phyloP scores from a whole-genome alignment of 1,284 basidiomycete genomes.

The Boletus albobrunnescens region DNA sequence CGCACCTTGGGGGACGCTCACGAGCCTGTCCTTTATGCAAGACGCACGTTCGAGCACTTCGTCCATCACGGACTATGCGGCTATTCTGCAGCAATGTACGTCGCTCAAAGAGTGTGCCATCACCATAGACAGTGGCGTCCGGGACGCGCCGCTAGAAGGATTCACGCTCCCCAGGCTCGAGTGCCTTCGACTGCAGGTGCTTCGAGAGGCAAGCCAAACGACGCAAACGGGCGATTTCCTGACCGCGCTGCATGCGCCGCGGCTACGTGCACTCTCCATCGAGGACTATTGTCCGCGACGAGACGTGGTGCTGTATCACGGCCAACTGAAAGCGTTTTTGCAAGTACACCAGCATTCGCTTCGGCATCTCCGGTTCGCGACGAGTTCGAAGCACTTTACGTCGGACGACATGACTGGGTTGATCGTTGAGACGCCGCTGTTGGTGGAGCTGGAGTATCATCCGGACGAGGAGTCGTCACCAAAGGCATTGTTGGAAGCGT shows the following conservation, averaged over 20 bases:
- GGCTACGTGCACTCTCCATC: conserved; percentile 16
- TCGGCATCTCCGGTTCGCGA: conserved; percentile 16
- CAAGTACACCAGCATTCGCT: conserved; percentile 13
- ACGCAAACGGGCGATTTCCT: conserved; percentile 21
- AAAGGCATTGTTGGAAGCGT: conserved; percentile 11
- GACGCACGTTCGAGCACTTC: conserved; percentile 22
- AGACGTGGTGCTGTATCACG: conserved; percentile 19
- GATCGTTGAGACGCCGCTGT: conserved; percentile 16
- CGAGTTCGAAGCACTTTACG: conserved; percentile 19
- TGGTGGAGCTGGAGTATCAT: conserved; percentile 24
- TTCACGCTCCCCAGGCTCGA: conserved; percentile 23
- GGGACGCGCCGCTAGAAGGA: conserved; percentile 12
- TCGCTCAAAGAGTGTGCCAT: conserved; percentile 24
- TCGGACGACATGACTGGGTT: conserved; percentile 21
- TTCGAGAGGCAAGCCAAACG: conserved; percentile 20
- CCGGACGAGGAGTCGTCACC: conserved; percentile 28
- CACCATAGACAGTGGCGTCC: conserved; percentile 13
- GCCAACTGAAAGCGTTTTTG: conserved; percentile 20
- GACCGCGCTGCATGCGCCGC: conserved; percentile 15
- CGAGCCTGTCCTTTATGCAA: conserved; percentile 25
- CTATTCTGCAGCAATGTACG: conserved; percentile 18
- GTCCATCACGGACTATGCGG: conserved; percentile 23
- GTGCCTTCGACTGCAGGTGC: conserved; percentile 14
- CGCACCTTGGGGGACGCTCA: conserved; percentile 19
- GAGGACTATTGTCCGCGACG: conserved; percentile 20